Evolutionary conservation across 2,329 filamentous ascomycete species (phyloP), one percentile per base, ranked within the genome.

Genomic region (Dactylellina parvicollis): DNA sequence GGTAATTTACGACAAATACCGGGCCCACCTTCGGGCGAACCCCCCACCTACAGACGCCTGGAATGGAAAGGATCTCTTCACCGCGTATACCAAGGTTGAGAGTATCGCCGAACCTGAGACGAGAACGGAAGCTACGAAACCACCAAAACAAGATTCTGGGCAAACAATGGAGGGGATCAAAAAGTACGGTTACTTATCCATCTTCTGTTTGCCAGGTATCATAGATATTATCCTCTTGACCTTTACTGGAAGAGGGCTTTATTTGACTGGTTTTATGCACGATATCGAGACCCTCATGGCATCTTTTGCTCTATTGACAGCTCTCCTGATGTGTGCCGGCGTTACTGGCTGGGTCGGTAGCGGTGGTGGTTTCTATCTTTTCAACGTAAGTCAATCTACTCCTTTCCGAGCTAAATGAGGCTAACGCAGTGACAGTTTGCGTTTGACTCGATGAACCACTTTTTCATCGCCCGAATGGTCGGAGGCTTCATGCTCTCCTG

Each of bases 261-360:
- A 88, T 77, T 82, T 89, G 47, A 88, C 85, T 24, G 83, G 83
- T 0, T 85, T 82, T 70, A 88, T 89, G 86, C 78, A 78, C 2
- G 78, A 80, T 4, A 78, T 81, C 0, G 81, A 85, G 30, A 82
- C 85, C 69, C 81, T 84, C 28, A 84, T 83, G 75, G 86, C 86
- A 1, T 87, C 86, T 0, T 82, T 84, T 55, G 87, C 85, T 1
- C 79, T 89, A 40, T 84, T 89, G 81, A 84, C 86, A 10, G 85
- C 86, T 1, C 80, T 88, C 5, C 79, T 89, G 10, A 80, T 88
- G 22, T 87, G 86, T 5, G 86, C 86, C 40, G 87, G 84, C 4
- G 85, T 88, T 49, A 86, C 86, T 22, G 87, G 86, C 4, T 88
- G 86, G 86, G 87, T 88, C 40, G 86, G 86, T 4, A 86, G 85